Evolutionary conservation across 495 filamentous ascomycete species (phyloP), one percentile per base, ranked within the genome.

Genomic region (Lepidopterella palustris): DNA sequence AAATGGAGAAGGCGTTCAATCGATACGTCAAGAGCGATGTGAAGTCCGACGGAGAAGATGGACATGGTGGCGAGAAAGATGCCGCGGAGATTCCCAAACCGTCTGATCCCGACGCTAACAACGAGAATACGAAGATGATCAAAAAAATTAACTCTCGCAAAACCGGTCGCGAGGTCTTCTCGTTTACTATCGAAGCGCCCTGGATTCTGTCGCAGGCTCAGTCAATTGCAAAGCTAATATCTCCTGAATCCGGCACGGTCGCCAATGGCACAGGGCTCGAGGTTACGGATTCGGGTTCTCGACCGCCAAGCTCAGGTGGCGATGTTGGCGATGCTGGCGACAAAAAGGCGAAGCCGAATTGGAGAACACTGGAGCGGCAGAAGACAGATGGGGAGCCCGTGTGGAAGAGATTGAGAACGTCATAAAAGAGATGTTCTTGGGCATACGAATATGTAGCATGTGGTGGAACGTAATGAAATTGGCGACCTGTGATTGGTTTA

Each of bases 141-240:
- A 61, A 60, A 29, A 52, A 58, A 11, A 50, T 61, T 8, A 59
- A 52, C 11, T 21, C 40, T 2, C 55, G 52, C 45, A 61, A 59
- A 40, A 39, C 52, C 1, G 54, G 63, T 20, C 32, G 60, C 20
- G 65, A 70, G 42, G 28, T 70, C 23, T 62, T 70, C 53, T 70
- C 65, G 1, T 70, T 70, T 47, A 68, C 68, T 5, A 64, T 70
- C 31, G 60, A 63, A 20, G 62, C 65, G 23, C 68, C 65, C 4
- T 68, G 61, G 61, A 58, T n/a, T 6, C 50, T 68, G 13, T 61
- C 58, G 47, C 35, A 54, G 20, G 49, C 64, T 10, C 24, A 49
- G 20, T 66, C 63, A 4, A 52, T 61, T 20, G 47, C 47, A 24
- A 11, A 50, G 23, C 24, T 15, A 13, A 15, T 25, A 8, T 15